Conservation (phyloP, 257 asterid species). For the Ligustrum vulgare region DNA sequence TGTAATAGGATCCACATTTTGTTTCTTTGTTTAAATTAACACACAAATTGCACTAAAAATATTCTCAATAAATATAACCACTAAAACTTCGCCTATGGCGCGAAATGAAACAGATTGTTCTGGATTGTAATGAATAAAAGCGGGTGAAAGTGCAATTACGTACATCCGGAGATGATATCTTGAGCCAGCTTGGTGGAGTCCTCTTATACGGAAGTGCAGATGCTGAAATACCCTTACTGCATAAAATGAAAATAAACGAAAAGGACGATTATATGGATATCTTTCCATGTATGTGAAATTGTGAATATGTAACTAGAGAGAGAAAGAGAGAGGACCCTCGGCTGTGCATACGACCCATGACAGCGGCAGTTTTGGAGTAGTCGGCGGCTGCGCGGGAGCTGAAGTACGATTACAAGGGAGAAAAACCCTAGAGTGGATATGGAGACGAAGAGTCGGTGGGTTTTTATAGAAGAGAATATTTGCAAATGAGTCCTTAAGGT, state of each 20-base stretch:
- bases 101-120: background rate
- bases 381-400: conserved; percentile 21
- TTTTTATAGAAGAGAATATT: conserved; percentile 17
- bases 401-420: background rate
- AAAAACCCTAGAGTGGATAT: conserved; percentile 34
- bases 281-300: too few relatives aligned
- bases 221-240: conserved; percentile 87
- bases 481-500: conserved; percentile 34
- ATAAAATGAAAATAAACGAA: background rate
- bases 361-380: conserved; percentile 28
- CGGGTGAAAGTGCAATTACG: conserved; percentile 11
- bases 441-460: background rate
- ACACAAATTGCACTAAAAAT: background rate
- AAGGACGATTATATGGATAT: background rate
- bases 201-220: conserved; percentile 89
- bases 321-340: conserved; percentile 50
- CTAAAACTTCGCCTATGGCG: background rate
- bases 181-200: conserved; percentile 88
- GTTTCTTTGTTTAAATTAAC: background rate
- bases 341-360: conserved; percentile 97
- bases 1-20: background rate
- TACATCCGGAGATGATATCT: conserved; percentile 58
- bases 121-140: background rate
- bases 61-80: background rate
- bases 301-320: background rate